These are phyloP conservation scores for Celoporthe dispersa DNA, from an alignment of 2,329 filamentous ascomycete species.

Conservation along the genomic window DNA sequence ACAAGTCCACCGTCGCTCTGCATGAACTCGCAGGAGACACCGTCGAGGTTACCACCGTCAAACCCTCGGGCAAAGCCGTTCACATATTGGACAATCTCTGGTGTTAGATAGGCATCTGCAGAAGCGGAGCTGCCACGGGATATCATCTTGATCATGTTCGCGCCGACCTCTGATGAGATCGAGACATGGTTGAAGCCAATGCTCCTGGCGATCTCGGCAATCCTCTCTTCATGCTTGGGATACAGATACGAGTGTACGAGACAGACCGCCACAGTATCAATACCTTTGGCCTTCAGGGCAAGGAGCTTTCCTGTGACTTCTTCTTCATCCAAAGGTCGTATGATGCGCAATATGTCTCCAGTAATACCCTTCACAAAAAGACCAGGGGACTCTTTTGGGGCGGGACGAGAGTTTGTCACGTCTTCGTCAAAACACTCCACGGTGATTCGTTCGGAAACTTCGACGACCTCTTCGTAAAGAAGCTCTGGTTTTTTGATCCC, in stretches of 20 bases:
- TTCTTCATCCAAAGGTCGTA: slow-evolving; percentile 57
- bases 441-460: slow-evolving; percentile 30
- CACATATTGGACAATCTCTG: slow-evolving; percentile 72
- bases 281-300: slow-evolving; percentile 61
- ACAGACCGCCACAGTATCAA: slow-evolving; percentile 70
- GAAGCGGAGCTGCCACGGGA: slow-evolving; percentile 71
- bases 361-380: slow-evolving; percentile 64
- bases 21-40: slow-evolving; percentile 72
- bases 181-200: slow-evolving; percentile 73
- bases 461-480: slow-evolving; percentile 30
- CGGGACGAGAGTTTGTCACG: slow-evolving; percentile 10
- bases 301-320: slow-evolving; percentile 60
- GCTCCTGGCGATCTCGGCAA: slow-evolving; percentile 65
- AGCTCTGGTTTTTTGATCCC: slow-evolving; percentile 24
- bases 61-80: slow-evolving; percentile 69
- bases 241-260: slow-evolving; percentile 75
- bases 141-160: slow-evolving; percentile 77
- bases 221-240: slow-evolving; percentile 66
- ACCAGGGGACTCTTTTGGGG: slow-evolving; percentile 19
- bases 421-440: slow-evolving; percentile 28
- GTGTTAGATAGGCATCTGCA: slow-evolving; percentile 76
- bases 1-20: slow-evolving; percentile 60
- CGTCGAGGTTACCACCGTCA: slow-evolving; percentile 61
- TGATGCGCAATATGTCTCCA: slow-evolving; percentile 67
- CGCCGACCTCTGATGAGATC: slow-evolving; percentile 64